Percentiles rank a stretch among this genome's conserved stretches.
These are phyloP conservation scores for Buddleja alternifolia DNA, from an alignment of 257 asterid species.

Conservation along the genomic window DNA sequence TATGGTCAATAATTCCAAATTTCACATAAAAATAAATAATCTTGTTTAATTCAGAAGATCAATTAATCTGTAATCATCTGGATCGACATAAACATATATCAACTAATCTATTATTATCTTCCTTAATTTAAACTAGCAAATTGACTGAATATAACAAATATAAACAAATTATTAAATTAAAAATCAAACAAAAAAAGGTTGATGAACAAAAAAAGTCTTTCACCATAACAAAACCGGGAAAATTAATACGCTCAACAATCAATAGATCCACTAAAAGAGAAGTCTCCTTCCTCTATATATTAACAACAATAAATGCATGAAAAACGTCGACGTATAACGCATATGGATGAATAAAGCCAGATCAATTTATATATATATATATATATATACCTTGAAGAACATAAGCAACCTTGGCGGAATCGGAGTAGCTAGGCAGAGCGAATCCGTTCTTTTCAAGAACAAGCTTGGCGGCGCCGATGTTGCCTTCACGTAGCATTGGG, in stretches of 20 bases:
- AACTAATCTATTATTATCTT: neutral
- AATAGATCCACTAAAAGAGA: neutral
- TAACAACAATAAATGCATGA: neutral
- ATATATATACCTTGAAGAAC: slow-evolving; percentile 75
- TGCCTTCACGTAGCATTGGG: slow-evolving; percentile 62
- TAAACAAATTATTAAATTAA: no score
- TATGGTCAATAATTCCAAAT: neutral
- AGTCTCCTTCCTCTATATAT: no score
- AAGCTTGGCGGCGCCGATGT: slow-evolving; percentile 75
- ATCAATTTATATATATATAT: no score
- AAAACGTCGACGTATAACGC: neutral
- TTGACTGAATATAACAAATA: no score
- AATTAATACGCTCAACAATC: neutral
- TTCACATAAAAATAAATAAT: neutral
- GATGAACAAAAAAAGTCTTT: no score
- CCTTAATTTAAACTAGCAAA: neutral
- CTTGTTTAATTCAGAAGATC: neutral
- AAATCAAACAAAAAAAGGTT: no score
- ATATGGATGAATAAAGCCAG: neutral
- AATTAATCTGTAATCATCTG: neutral
- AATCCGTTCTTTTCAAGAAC: slow-evolving; percentile 60
- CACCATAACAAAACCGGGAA: no score
- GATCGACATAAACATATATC: neutral
- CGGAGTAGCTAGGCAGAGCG: slow-evolving; percentile 69
- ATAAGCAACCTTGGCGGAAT: slow-evolving; percentile 73